Conservation (phyloP, 768 basidiomycete genomes). For the Xerocomellus chrysenteron region DNA sequence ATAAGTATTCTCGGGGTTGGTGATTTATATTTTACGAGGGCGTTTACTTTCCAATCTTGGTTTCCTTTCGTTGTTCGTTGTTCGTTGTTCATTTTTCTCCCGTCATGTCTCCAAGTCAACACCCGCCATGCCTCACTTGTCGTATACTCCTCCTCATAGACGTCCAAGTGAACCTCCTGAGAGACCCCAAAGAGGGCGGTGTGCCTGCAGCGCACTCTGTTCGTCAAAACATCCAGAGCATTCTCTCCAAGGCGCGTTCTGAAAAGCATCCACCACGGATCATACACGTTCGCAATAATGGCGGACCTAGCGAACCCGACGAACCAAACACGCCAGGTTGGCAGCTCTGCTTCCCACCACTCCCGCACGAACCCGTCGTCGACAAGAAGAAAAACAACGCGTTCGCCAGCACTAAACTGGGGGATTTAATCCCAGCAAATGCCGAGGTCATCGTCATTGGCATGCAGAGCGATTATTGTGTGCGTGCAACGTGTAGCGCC, state of each 20-base stretch:
- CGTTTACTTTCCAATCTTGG: neutral
- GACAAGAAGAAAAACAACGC: conserved; percentile 74
- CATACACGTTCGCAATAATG: conserved; percentile 66
- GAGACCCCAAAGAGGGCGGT: conserved; percentile 47
- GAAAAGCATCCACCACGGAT: conserved; percentile 52
- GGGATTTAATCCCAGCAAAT: conserved; percentile 45
- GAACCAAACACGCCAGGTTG: conserved; percentile 56
- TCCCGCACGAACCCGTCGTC: conserved; percentile 50
- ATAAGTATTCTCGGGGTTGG: neutral
- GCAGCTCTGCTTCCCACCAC: conserved; percentile 57
- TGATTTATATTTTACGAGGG: conserved; percentile 15
- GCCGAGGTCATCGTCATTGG: conserved; percentile 68
- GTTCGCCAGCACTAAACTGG: conserved; percentile 58
- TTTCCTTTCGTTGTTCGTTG: neutral
- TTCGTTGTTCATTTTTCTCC: neutral
- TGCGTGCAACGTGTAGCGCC: conserved; percentile 55
- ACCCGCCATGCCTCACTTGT: conserved; percentile 16
- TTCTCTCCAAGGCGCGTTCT: conserved; percentile 52
- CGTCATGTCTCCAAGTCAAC: conserved; percentile 24
- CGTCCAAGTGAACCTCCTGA: conserved; percentile 52
- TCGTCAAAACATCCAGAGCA: conserved; percentile 45
- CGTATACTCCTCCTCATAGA: conserved; percentile 62
- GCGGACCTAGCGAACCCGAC: conserved; percentile 61
- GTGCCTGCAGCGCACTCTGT: conserved; percentile 48
- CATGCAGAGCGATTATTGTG: conserved; percentile 65